Conservation (phyloP, 495 filamentous ascomycete species). For the Penicillium robsamsonii region DNA sequence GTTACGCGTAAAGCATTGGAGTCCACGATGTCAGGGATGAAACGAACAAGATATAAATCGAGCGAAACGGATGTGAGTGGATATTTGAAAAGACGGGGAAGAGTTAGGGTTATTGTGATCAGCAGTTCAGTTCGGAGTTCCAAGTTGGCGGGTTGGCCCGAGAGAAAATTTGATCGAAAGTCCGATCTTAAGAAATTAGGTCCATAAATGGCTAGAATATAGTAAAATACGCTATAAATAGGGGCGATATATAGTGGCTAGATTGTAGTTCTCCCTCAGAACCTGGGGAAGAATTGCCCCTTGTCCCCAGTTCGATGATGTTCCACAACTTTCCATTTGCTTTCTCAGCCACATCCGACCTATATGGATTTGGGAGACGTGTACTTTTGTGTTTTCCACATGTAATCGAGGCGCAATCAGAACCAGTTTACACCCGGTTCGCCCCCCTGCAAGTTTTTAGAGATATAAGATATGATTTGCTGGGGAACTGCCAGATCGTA, state of each 20-base stretch:
- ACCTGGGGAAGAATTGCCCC: slow-evolving; percentile 5
- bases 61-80: not conserved
- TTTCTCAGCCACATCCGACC: slow-evolving; percentile 3
- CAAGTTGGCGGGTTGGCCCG: not conserved
- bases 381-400: slow-evolving; percentile 1
- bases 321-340: slow-evolving; percentile 2
- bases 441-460: not conserved
- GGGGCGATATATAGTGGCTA: not conserved
- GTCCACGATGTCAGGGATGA: not conserved
- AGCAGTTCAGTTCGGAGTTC: not conserved
- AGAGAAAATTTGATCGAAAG: not conserved
- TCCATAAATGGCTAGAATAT: not conserved
- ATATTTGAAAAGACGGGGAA: not conserved
- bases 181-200: not conserved
- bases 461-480: not conserved
- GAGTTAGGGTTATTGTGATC: not conserved
- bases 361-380: not conserved
- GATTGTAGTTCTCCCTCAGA: not conserved
- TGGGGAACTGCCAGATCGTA: not conserved
- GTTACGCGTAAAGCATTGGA: not conserved
- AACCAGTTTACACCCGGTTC: slow-evolving; percentile 3
- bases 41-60: not conserved
- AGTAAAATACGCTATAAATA: not conserved
- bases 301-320: not conserved
- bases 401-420: not conserved